Evolutionary conservation across 179 eudicot genomes (phyloP).

Genomic region (Gypsophila paniculata): DNA sequence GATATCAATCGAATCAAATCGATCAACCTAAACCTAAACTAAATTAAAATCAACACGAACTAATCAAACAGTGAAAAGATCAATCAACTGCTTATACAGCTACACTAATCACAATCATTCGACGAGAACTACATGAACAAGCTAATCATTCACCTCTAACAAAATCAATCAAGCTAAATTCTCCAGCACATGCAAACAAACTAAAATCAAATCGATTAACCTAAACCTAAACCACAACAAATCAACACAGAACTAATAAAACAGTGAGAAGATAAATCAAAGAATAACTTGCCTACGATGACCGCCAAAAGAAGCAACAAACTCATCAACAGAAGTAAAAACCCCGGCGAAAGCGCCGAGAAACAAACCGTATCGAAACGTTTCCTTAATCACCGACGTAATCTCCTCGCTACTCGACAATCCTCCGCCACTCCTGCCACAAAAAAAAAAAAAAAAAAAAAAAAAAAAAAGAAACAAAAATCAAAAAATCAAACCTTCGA

Average conservation of each 20-base stretch:
- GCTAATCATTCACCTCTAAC: background rate
- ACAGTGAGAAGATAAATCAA: background rate
- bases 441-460: background rate
- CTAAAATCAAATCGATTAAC: background rate
- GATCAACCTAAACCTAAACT: too few species aligned
- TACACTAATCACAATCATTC: background rate
- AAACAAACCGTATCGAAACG: slow-evolving; percentile 87
- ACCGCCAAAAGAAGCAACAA: slow-evolving; percentile 77
- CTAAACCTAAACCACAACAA: too few species aligned
- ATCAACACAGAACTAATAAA: background rate
- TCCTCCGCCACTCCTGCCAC: slow-evolving; percentile 48
- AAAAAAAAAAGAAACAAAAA: too few species aligned
- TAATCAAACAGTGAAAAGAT: background rate
- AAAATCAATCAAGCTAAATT: background rate
- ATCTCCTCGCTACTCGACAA: slow-evolving; percentile 54
- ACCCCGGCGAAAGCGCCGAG: slow-evolving; percentile 92
- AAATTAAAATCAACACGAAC: too few species aligned
- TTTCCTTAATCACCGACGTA: slow-evolving; percentile 58
- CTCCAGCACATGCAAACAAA: background rate
- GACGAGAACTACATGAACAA: background rate
- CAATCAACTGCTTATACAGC: background rate
- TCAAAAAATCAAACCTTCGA: too few species aligned
- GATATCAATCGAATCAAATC: background rate
- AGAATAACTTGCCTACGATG: slow-evolving; percentile 57
- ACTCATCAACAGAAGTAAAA: slow-evolving; percentile 85